Evolutionary conservation across 345 rosid species (phyloP), one percentile per base, ranked within the genome.

Genomic region (Carallia brachiata): DNA sequence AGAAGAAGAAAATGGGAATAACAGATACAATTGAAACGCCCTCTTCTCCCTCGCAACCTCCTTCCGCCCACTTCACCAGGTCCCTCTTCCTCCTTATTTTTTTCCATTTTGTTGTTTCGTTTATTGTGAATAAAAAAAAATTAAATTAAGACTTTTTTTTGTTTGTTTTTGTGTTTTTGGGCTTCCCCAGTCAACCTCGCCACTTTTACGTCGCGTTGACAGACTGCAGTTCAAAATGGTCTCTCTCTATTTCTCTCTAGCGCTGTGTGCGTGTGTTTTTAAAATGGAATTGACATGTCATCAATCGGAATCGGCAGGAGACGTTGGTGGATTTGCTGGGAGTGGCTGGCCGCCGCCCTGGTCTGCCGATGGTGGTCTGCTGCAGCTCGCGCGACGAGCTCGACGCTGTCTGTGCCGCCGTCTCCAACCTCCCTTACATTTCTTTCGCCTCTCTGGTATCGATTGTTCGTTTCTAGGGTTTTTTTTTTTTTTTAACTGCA

Each of bases 361-460:
- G 88, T 65, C 86, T 91, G 57, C 96, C 97, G 5, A 77, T 88
- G 79, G 91, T 88, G 32, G 86, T 91, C 2, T 91, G 91, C 78
- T 94, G 98, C 82, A 88, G 86, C 87, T 87, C 96, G 13, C 90
- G 97, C 4, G 98, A 94, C 75, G 96, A 88, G 82, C 97, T 94
- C 17, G 97, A 94, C 63, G 89, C 95, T 15, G 88, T 93, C 65
- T 91, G 86, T 74, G 88, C 87, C 69, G 83, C 88, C 27, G 87
- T 91, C 62, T 80, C 98, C n/a, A 78, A 77, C 52, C 94, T 91
- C 77, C 85, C 93, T 67, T 84, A 60, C 87, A 86, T 93, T 70
- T 88, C 92, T 39, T 79, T 89, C 17, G 69, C 87, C 36, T 72
- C 85, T 71, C 75, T 91, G 88, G 97, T 94, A 87, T 54, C 7